phyloP scores from a whole-genome alignment of 2,329 filamentous ascomycete genomes.

The Xylaria sp. region DNA sequence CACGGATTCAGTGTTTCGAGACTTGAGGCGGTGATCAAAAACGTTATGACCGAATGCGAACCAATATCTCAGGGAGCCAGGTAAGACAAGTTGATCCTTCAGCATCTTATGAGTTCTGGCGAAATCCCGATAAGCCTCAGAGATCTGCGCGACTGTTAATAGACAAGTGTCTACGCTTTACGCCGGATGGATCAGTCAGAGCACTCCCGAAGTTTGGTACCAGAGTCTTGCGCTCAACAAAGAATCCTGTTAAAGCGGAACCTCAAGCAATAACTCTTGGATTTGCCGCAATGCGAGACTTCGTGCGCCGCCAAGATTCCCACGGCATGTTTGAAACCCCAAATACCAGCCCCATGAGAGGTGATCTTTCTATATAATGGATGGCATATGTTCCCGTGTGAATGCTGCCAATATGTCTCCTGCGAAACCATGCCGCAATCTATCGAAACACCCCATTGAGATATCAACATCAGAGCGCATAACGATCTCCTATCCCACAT shows the following conservation, averaged over 20 bases:
- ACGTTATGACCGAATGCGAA: slow-evolving; percentile 15
- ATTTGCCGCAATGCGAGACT: neutral
- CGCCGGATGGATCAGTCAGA: slow-evolving; percentile 25
- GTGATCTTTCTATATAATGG: slow-evolving; percentile 18
- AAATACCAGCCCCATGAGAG: slow-evolving; percentile 18
- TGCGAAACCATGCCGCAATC: slow-evolving; percentile 1
- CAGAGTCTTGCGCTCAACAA: slow-evolving; percentile 4
- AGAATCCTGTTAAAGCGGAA: slow-evolving; percentile 9
- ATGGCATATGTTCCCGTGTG: neutral
- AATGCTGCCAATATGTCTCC: slow-evolving; percentile 8
- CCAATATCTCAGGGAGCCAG: slow-evolving; percentile 14
- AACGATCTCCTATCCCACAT: neutral
- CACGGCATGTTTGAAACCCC: slow-evolving; percentile 31
- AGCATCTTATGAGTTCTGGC: neutral
- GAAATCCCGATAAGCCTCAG: neutral
- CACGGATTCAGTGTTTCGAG: slow-evolving; percentile 28
- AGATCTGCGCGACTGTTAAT: slow-evolving; percentile 15
- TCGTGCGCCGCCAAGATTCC: slow-evolving; percentile 2
- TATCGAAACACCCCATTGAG: neutral
- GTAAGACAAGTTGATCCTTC: slow-evolving; percentile 17
- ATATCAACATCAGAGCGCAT: slow-evolving; percentile 4
- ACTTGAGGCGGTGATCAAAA: slow-evolving; percentile 11
- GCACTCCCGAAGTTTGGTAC: slow-evolving; percentile 29
- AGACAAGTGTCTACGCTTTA: slow-evolving; percentile 24
- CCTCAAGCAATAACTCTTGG: slow-evolving; percentile 6